Base-by-base conservation (phyloP, 2,329 filamentous ascomycete genomes). In the Microdochium paspali region DNA sequence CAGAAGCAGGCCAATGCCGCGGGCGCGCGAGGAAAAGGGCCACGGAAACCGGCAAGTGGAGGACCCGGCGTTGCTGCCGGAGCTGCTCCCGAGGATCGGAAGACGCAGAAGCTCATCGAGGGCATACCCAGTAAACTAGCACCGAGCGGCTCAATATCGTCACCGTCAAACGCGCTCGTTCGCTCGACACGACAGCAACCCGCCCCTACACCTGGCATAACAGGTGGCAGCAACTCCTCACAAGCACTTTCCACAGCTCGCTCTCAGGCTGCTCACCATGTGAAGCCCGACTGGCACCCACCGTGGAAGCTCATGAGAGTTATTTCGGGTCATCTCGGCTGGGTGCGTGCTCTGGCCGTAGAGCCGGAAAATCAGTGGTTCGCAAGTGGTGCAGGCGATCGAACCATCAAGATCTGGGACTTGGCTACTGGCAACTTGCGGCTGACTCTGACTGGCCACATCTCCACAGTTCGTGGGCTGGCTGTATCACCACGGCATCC, bases 361-460 rank as follows among this genome's bases (percentile, higher is more conserved):
- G 94, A 98, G 66, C 94, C 94, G 1, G 87, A 88, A 59, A 98
- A 98, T 66, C 81, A 95, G 65, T 98, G 90, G 89, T 98, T 98
- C 65, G 93, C 90, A 20, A 94, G 87, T 57, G 93, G 93, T 51
- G 90, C 91, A 6, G 94, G 91, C 47, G 93, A 98, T 64, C 77
- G 94, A 46, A 97, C 91, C 1, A 96, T 98, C 69, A 98, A 98
- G 72, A 94, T 98, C 53, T 98, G 91, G 91, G 91, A 98, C 67
- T 67, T 98, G 53, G 93, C 90, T 18, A 87, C 87, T 1, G 93
- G 94, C 1, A 80, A 78, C n/a, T 71, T 96, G 53, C 79, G 83
- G 49, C 70, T 97, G 53, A 96, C 91, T 0, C 70, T 97, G 51
- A 97, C 91, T 2, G 91, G 91, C 30, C 91, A 96, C 66, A 96